Evolutionary conservation across 352 stramenopile genomes (phyloP), one percentile per base, ranked within the genome.

Genomic region (Peronospora farinosa): DNA sequence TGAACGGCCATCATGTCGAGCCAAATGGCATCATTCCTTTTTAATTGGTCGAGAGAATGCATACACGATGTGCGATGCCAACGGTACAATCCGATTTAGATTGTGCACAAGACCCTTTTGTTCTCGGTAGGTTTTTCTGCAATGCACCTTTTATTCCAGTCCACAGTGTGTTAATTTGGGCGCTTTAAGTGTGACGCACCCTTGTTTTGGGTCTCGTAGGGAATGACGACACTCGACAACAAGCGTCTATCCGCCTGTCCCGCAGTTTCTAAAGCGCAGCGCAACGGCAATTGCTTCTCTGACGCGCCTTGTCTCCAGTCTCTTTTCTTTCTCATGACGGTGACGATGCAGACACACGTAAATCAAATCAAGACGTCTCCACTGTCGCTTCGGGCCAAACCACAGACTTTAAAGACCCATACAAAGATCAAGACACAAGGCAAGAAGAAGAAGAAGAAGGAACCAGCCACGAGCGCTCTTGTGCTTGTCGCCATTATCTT

Each of bases 401-500:
- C 57, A 13, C 51, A 52, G 35, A 17, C 51, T 8, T 12, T 53
- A 21, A 41, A 52, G 23, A 23, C 39, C n/a, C 52, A 31, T 21
- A 47, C 39, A 13, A 40, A 31, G 15, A 10, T 40, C 2, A 31
- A 23, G 19, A 11, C 19, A 7, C 25, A 6, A 37, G 11, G 25
- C 7, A 65, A 65, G 47, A 67, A 63, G 30, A 58, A 30, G 38
- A 65, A 65, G 47, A 67, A 63, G 30, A 58, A 30, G 38, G 72
- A 84, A 28, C 61, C 74, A 7, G 44, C 77, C 41, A 69, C 60
- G 23, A 86, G 79, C 35, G 71, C 79, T 21, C 63, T 92, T 47
- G 76, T 86, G 36, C 65, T 92, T 30, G 74, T 92, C 19, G 63
- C 64, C 30, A 68, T 90, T 64, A 64, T 90, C 25, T 81, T 90